Evolutionary conservation across 1,284 basidiomycete genomes (phyloP).

Genomic region (Gymnopus androsaceus): DNA sequence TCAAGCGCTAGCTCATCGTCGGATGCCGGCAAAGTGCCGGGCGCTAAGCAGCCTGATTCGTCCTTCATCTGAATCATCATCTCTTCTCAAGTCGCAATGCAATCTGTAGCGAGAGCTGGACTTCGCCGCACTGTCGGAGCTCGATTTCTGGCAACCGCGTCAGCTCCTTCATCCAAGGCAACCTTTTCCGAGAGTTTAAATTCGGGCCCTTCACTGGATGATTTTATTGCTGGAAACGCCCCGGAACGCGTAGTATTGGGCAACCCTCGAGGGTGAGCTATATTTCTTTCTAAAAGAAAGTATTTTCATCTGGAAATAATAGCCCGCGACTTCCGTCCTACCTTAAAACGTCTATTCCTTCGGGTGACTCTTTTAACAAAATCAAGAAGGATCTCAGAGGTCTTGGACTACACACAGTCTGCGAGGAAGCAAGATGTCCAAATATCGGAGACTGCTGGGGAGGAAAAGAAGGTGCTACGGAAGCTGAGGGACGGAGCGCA

Average conservation of each 20-base stretch:
- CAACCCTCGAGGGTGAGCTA: constrained; percentile 70
- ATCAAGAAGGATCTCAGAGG: constrained; percentile 97
- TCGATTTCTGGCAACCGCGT: constrained; percentile 61
- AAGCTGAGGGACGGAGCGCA: constrained; percentile 73
- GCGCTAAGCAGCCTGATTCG: no score
- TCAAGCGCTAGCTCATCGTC: background rate
- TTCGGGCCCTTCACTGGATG: constrained; percentile 79
- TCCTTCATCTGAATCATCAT: no score
- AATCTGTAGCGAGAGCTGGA: constrained; percentile 2
- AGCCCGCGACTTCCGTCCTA: constrained; percentile 90
- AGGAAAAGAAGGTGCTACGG: constrained; percentile 75
- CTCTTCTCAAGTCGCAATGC: constrained; percentile 3
- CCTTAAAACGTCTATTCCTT: constrained; percentile 93
- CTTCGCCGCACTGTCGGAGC: constrained; percentile 10
- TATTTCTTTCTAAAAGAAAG: background rate
- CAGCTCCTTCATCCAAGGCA: constrained; percentile 40
- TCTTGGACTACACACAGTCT: constrained; percentile 92
- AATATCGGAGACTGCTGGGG: constrained; percentile 99
- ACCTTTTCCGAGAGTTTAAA: constrained; percentile 63
- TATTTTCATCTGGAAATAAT: constrained; percentile 8
- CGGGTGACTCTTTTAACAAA: constrained; percentile 83
- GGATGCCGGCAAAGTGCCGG: background rate
- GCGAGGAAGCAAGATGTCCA: constrained; percentile 98
- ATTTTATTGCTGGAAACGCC: constrained; percentile 75
- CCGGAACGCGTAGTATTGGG: constrained; percentile 75